Evolutionary conservation across 148 eudicot genomes (phyloP).

Genomic region (Nepenthes gracilis): DNA sequence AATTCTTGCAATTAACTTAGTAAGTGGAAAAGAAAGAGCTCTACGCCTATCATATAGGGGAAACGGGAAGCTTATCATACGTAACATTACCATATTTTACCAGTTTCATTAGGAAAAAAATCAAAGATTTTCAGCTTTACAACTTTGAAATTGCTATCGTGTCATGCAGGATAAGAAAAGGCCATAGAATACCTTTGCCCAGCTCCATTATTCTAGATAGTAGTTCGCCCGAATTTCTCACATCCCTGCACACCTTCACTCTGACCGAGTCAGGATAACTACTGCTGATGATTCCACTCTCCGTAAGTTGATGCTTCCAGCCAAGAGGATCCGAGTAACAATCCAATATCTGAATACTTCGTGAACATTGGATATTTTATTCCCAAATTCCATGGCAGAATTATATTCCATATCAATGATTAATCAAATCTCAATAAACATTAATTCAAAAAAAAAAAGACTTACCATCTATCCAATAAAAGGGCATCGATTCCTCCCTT

Average conservation of each 20-base stretch:
- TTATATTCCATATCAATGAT: neutral
- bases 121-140: too few species aligned
- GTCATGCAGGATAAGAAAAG: too few species aligned
- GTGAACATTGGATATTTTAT: neutral
- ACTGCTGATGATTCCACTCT: constrained; percentile 31
- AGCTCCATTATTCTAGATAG: constrained; percentile 34
- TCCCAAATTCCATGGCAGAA: neutral
- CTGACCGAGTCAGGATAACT: constrained; percentile 13
- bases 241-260: constrained; percentile 37
- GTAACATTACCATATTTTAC: too few species aligned
- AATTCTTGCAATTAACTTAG: too few species aligned
- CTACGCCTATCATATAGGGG: too few species aligned
- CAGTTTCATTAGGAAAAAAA: too few species aligned
- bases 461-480: constrained; percentile 40
- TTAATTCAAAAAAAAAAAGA: neutral
- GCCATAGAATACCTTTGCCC: constrained; percentile 46
- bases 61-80: too few species aligned
- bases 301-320: constrained; percentile 60
- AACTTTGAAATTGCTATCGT: too few species aligned
- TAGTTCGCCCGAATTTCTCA: constrained; percentile 41
- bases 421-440: neutral
- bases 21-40: too few species aligned
- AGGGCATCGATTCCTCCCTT: constrained; percentile 28
- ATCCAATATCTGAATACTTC: constrained; percentile 67
- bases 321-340: constrained; percentile 82